Evolutionary conservation across 352 stramenopile species (phyloP), one percentile per base, ranked within the genome.

Genomic region (Blastocystis sp.): DNA sequence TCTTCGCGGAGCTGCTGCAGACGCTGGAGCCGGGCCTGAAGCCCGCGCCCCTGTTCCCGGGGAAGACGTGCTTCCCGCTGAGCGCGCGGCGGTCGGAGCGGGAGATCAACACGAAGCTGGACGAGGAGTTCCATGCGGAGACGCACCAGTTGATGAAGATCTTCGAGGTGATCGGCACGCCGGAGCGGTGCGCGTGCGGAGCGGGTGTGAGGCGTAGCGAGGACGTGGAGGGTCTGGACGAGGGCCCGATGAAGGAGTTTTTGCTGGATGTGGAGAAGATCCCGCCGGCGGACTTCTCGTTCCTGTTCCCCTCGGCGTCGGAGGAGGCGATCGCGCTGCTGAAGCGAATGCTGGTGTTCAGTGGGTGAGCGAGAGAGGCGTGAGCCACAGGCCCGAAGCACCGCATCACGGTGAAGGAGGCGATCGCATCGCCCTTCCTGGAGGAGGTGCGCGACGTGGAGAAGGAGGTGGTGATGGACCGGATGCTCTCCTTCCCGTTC

Each of bases 341-440:
- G 42, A 74, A 89, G n/a, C 93, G 92, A 57, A 95, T 97, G 94
- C 92, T 97, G 11, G 90, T 93, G 64, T 96, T 97, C 88, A 84
- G 74, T 84, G 28, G 74, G 24, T 0, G 52, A 28, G 34, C 11
- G 17, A 7, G 19, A 24, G 4, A 21, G 1, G 6, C 1, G 24
- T 84, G 34, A 88, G 2, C 17, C 1, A 7, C 66, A 79, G 95
- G 98, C 91, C 96, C 98, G 54, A 93, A 94, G 62, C 95, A 96
- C 90, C 94, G 97, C 63, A 97, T 98, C 70, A 97, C 94, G 28
- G 96, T 98, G 19, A 92, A 97, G 76, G 93, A 98, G 82, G 96
- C 96, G 66, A 90, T 99, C 52, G 92, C 93, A 24, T 96, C 98
- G 91, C 95, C 96, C 24, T 99, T 98, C 91, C 93, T 99, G 65